Conservation (phyloP, 441 rosid species). For the Manihot esculenta region DNA sequence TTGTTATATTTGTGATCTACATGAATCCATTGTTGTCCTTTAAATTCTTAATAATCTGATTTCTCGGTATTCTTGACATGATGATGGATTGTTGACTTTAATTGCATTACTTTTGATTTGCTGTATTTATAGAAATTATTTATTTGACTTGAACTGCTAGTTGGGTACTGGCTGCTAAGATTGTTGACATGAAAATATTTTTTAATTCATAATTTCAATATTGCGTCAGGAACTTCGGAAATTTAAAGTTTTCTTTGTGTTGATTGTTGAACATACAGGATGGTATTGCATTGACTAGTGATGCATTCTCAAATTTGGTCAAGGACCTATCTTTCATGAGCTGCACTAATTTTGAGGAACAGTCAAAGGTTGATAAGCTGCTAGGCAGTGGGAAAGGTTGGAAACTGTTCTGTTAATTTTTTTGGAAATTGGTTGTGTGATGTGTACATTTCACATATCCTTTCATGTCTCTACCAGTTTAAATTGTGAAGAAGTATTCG, state of each 20-base stretch:
- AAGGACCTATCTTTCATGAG: constrained; percentile 38
- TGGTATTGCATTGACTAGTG: constrained; percentile 62
- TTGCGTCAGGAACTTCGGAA: constrained; percentile 12
- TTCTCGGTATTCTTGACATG: neutral
- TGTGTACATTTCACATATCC: constrained; percentile 5
- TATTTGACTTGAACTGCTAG: neutral
- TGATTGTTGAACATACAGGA: constrained; percentile 56
- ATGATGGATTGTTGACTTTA: constrained; percentile 2
- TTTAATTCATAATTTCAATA: neutral
- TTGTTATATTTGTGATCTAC: neutral
- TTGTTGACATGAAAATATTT: neutral
- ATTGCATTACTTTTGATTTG: neutral
- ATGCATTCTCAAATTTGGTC: constrained; percentile 60
- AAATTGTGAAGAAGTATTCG: neutral
- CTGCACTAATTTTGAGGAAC: constrained; percentile 35
- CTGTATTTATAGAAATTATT: neutral
- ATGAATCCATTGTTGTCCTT: neutral
- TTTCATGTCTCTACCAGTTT: constrained; percentile 11
- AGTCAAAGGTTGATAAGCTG: constrained; percentile 70
- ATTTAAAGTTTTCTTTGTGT: constrained; percentile 9
- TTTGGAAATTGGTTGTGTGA: constrained; percentile 7
- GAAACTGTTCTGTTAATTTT: constrained; percentile 22
- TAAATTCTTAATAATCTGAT: constrained; percentile 10
- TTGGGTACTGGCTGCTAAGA: constrained; percentile 4
- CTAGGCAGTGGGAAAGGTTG: constrained; percentile 89